Conservation (phyloP, 345 rosid genomes). For the Diplotaxis tenuifolia region DNA sequence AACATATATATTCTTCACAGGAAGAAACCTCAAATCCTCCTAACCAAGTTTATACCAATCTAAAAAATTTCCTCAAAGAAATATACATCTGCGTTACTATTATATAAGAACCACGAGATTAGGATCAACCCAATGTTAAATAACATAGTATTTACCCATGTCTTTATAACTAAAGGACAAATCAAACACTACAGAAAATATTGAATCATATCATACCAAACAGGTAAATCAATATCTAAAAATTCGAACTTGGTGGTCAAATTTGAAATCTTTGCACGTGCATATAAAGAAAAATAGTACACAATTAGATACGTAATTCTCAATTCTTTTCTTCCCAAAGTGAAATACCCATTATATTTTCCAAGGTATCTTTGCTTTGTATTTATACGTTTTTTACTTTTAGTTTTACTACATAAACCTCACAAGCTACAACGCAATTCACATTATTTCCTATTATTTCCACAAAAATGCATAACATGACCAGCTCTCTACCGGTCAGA, state of each 20-base stretch:
- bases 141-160: neutral
- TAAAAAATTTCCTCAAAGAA: neutral
- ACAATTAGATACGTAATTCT: conserved; percentile 8
- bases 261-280: neutral
- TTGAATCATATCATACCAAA: neutral
- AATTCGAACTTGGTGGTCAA: neutral
- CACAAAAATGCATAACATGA: conserved; percentile 36
- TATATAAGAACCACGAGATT: neutral
- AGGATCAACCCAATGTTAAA: neutral
- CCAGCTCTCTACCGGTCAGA: conserved; percentile 30
- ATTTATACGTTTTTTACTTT: neutral
- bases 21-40: conserved; percentile 13
- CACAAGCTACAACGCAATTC: neutral
- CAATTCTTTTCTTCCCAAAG: conserved; percentile 50
- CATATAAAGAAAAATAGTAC: conserved; percentile 3
- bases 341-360: conserved; percentile 20
- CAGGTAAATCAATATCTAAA: neutral
- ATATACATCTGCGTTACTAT: neutral
- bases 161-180: neutral
- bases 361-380: conserved; percentile 28
- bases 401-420: conserved; percentile 26
- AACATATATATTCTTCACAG: neutral
- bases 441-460: neutral
- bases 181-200: neutral
- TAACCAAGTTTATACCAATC: neutral